A percentile compares a stretch with the other conserved stretches of the same genome.
Evolutionary conservation across 495 filamentous ascomycete genomes (phyloP).

Genomic region (Aspergillus carlsbadensis): DNA sequence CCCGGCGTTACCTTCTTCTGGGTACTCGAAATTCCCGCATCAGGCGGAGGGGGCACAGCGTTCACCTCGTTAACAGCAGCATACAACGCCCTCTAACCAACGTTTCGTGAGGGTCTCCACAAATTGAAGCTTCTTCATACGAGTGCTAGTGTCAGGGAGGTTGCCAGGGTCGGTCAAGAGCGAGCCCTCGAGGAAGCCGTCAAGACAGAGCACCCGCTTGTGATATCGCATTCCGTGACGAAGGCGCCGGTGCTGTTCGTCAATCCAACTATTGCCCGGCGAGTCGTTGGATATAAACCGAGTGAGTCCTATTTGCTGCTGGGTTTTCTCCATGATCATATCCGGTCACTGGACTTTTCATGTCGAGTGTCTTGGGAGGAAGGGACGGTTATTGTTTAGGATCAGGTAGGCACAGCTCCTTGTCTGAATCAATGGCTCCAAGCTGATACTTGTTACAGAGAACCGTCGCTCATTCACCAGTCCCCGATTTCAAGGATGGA

Average conservation of each 20-base stretch:
- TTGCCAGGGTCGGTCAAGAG: slow-evolving; percentile 12
- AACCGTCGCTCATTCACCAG: slow-evolving; percentile 9
- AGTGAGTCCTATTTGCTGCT: slow-evolving; percentile 9
- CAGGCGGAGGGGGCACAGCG: slow-evolving; percentile 11
- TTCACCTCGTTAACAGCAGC: slow-evolving; percentile 12
- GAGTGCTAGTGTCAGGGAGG: slow-evolving; percentile 12
- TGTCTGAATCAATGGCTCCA: not conserved
- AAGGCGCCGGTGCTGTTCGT: slow-evolving; percentile 11
- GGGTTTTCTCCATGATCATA: slow-evolving; percentile 10
- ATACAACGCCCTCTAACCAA: slow-evolving; percentile 9
- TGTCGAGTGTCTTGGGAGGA: slow-evolving; percentile 11
- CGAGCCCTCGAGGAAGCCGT: slow-evolving; percentile 14
- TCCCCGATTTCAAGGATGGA: slow-evolving; percentile 15
- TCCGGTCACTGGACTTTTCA: slow-evolving; percentile 13
- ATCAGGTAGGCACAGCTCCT: slow-evolving; percentile 13
- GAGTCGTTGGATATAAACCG: slow-evolving; percentile 13
- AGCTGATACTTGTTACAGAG: slow-evolving; percentile 10
- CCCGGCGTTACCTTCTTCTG: slow-evolving; percentile 11
- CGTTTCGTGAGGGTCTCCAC: slow-evolving; percentile 10
- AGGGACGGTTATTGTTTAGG: slow-evolving; percentile 15
- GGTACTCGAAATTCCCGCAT: slow-evolving; percentile 11
- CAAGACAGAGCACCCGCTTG: slow-evolving; percentile 12
- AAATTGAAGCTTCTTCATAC: slow-evolving; percentile 10
- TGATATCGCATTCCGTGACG: slow-evolving; percentile 12
- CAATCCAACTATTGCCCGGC: slow-evolving; percentile 15